Percentiles rank a stretch among this genome's conserved stretches.
Evolutionary conservation across 768 basidiomycete species (phyloP).

Genomic region (Mrakia hoshinonis): DNA sequence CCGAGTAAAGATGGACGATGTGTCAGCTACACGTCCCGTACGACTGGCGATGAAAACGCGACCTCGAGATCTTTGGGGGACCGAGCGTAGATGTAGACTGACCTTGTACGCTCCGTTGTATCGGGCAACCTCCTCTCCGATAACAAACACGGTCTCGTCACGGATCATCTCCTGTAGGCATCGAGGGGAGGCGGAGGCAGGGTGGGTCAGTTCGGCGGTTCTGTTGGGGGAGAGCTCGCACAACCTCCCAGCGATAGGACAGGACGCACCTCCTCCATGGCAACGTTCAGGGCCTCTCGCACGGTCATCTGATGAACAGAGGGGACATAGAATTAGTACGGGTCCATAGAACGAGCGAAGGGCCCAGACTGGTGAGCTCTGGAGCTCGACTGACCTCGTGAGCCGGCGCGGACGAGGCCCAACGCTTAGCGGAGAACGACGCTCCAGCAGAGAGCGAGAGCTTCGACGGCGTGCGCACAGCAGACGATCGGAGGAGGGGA

Average conservation of each 20-base stretch:
- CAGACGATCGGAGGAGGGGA: constrained; percentile 16
- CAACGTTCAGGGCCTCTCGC: constrained; percentile 91
- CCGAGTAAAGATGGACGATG: neutral
- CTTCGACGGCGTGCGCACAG: neutral
- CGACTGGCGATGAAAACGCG: neutral
- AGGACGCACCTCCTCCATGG: constrained; percentile 70
- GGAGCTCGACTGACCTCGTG: constrained; percentile 23
- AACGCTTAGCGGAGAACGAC: constrained; percentile 19
- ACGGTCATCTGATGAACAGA: constrained; percentile 54
- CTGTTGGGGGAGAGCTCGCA: neutral
- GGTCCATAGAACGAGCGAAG: neutral
- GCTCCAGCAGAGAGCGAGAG: constrained; percentile 18
- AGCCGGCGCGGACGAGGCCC: constrained; percentile 16
- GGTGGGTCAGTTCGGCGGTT: neutral
- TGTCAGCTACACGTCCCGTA: too few relatives aligned
- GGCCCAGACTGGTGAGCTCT: neutral
- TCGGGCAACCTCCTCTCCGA: constrained; percentile 96
- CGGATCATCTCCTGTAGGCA: constrained; percentile 73
- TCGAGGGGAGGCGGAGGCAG: neutral
- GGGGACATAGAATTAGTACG: neutral
- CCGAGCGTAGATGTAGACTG: constrained; percentile 9
- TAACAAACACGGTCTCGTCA: constrained; percentile 85
- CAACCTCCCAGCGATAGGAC: neutral
- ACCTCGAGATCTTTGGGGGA: neutral
- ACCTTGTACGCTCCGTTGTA: constrained; percentile 60